Evolutionary conservation across 1,284 basidiomycete species (phyloP), one percentile per base, ranked within the genome.

Genomic region (Moniliella sp.): DNA sequence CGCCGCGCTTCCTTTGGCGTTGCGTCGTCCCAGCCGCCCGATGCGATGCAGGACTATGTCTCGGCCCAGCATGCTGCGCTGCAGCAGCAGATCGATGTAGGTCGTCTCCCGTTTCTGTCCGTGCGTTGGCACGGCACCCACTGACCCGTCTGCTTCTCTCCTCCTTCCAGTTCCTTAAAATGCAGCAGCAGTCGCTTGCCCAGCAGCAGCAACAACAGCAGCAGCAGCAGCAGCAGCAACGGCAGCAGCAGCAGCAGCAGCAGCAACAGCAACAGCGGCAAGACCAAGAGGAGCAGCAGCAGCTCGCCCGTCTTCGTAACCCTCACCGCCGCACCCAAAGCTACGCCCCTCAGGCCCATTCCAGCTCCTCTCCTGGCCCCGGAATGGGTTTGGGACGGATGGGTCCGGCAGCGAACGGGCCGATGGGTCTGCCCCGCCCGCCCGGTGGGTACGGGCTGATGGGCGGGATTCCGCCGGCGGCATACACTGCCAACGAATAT

Each of bases 271-370:
- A 23, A n/a, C 7, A 7, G 21, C 7, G 7, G 21, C 21, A 23
- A 23, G n/a, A 23, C n/a, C 8, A 7, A 7, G 21, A 7, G 8
- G n/a, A 7, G 21, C 7, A 7, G 21, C 21, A 23, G n/a, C 7
- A 23, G 7, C 8, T n/a, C 21, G 21, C n/a, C 21, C 43, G 40
- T 11, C 40, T 37, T 13, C 10, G 1, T 21, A 14, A 27, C n/a
- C 18, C 5, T 26, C n/a, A 10, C 28, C 73, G 84, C 36, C 77
- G 86, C 31, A 78, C 88, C 5, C 83, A 88, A 60, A 86, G 82
- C 50, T 64, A 63, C 35, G 57, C 64, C 33, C 54, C 64, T 15
- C 64, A 65, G 7, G 78, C 75, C 15, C 68, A 75, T 5, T 76
- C 76, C 5, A 68, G 21, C n/a, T 23, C 21, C 8, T 23, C 7